Percentiles rank a stretch among this genome's conserved stretches.
Evolutionary conservation across 169 alveolate species (phyloP).

Genomic region (Cryptosporidium muris): DNA sequence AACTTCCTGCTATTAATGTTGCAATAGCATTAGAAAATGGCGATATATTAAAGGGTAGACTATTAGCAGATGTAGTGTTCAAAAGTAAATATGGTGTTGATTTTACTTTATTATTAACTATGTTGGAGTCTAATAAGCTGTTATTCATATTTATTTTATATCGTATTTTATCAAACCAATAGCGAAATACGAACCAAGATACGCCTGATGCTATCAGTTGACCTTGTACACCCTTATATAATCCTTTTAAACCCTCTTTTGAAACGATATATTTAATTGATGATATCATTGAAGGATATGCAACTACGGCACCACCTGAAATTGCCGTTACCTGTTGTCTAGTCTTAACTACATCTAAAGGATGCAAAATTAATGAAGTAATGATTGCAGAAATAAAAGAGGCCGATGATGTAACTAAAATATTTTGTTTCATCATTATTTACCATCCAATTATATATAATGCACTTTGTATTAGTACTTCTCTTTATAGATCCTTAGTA

Average conservation of each 20-base stretch:
- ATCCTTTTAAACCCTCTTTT: constrained; percentile 40
- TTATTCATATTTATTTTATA: neutral
- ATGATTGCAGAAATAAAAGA: constrained; percentile 42
- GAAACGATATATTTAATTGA: constrained; percentile 10
- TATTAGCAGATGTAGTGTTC: neutral
- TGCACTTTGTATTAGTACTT: no score
- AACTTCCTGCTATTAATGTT: constrained; percentile 29
- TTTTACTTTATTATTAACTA: neutral
- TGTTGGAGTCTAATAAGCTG: neutral
- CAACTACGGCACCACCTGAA: constrained; percentile 59
- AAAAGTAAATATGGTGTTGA: no score
- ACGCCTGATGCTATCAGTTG: constrained; percentile 56
- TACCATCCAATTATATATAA: neutral
- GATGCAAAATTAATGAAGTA: constrained; percentile 45
- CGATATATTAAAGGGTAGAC: neutral
- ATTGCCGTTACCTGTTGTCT: constrained; percentile 58
- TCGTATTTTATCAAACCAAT: constrained; percentile 44
- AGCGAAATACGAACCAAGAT: constrained; percentile 63
- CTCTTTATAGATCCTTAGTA: no score
- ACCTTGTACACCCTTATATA: constrained; percentile 29
- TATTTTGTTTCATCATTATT: constrained; percentile 1
- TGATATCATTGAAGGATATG: constrained; percentile 8
- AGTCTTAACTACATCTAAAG: constrained; percentile 60
- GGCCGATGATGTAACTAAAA: constrained; percentile 17
- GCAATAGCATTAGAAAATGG: constrained; percentile 46